Percentiles rank a stretch among this genome's conserved stretches.
Evolutionary conservation across 2,329 filamentous ascomycete genomes (phyloP).

Genomic region (Pseudogymnoascus sp.): DNA sequence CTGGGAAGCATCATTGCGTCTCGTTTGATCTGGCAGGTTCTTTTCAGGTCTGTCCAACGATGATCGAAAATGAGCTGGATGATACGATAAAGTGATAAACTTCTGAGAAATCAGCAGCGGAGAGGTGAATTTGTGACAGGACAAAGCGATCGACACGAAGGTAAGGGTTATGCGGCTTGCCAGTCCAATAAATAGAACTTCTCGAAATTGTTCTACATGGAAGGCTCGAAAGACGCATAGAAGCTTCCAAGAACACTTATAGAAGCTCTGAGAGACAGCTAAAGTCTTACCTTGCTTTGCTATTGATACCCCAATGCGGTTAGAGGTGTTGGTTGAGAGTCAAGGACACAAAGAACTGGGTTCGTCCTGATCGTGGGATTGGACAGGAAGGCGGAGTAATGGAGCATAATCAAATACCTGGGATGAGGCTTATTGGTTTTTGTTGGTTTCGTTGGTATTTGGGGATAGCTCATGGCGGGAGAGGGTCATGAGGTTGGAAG

Average conservation of each 20-base stretch:
- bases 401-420: neutral
- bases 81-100: neutral
- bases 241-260: conserved; percentile 6
- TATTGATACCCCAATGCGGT: conserved; percentile 4
- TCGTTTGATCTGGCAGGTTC: neutral
- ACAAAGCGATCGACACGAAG: neutral
- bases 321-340: conserved; percentile 3
- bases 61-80: neutral
- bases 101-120: neutral
- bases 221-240: neutral
- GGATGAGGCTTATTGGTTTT: neutral
- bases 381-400: neutral
- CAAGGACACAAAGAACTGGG: neutral
- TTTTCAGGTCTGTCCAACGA: neutral
- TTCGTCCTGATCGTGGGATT: neutral
- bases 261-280: neutral
- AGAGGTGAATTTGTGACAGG: neutral
- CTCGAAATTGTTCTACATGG: neutral
- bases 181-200: neutral
- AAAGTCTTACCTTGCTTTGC: conserved; percentile 3
- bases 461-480: neutral
- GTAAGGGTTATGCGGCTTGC: neutral
- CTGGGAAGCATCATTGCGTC: neutral
- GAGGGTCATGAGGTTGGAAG: neutral
- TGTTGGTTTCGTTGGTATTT: conserved; percentile 1